Evolutionary conservation across 352 stramenopile species (phyloP).

Genomic region (Phytophthora hibernalis): DNA sequence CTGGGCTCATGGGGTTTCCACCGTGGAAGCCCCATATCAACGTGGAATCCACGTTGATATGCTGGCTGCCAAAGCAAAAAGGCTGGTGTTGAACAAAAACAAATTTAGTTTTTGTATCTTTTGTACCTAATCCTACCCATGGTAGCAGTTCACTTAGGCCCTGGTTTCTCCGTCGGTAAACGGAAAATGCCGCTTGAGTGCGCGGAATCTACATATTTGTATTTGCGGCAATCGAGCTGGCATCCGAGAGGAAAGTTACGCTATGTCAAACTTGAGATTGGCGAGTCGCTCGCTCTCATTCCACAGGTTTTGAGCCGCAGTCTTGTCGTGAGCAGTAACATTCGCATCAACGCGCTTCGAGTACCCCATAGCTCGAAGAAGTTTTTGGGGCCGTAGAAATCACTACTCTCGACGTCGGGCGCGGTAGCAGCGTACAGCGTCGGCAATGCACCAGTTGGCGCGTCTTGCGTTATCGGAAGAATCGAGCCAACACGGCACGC

Average conservation of each 20-base stretch:
- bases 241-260: too few species aligned
- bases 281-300: conserved; percentile 38
- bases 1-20: neutral
- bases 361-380: conserved; percentile 38
- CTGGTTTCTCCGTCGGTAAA: too few species aligned
- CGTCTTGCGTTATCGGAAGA: conserved; percentile 27
- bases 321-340: conserved; percentile 15
- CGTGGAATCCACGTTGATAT: neutral
- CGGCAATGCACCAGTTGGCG: conserved; percentile 38
- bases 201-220: too few species aligned
- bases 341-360: conserved; percentile 34
- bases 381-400: conserved; percentile 60
- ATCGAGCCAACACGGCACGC: conserved; percentile 4
- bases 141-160: too few species aligned
- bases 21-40: too few species aligned
- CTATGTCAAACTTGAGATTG: conserved; percentile 29
- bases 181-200: too few species aligned
- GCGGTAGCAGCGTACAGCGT: conserved; percentile 52
- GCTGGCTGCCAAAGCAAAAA: neutral
- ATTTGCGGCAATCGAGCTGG: too few species aligned
- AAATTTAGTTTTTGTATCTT: too few species aligned
- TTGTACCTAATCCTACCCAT: too few species aligned
- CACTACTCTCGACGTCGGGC: conserved; percentile 31
- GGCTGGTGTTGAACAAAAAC: neutral
- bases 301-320: conserved; percentile 29